phyloP scores from a whole-genome alignment of 768 basidiomycete genomes.

The button mushroom (Agaricus bisporus) region DNA sequence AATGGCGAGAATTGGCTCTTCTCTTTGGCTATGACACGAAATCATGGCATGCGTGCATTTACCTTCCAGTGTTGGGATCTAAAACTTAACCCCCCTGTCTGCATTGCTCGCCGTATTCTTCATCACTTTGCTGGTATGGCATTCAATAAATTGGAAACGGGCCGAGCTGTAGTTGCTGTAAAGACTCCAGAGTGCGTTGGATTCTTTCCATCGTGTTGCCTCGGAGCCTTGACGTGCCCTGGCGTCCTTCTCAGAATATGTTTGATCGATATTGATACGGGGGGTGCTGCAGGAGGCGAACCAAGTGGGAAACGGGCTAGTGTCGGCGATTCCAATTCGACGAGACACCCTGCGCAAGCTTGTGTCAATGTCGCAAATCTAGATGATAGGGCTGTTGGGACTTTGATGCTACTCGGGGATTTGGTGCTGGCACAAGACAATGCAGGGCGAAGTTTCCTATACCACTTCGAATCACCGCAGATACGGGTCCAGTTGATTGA shows the following conservation, averaged over 20 bases:
- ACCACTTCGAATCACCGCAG: constrained; percentile 4
- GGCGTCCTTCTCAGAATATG: constrained; percentile 4
- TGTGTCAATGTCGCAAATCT: constrained; percentile 7
- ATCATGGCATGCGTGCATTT: constrained; percentile 21
- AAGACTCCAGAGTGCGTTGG: constrained; percentile 32
- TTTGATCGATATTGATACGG: constrained; percentile 7
- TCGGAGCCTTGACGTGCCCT: constrained; percentile 4
- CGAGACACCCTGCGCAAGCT: constrained; percentile 5
- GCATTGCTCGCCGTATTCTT: constrained; percentile 35
- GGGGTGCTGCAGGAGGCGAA: neutral
- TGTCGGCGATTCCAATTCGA: neutral
- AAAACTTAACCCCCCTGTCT: constrained; percentile 21
- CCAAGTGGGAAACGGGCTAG: neutral
- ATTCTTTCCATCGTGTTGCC: neutral
- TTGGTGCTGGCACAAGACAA: constrained; percentile 5
- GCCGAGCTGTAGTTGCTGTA: constrained; percentile 33
- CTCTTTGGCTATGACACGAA: constrained; percentile 27
- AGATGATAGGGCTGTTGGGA: constrained; percentile 4
- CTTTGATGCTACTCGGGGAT: constrained; percentile 5
- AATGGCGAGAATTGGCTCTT: constrained; percentile 39
- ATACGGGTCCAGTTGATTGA: constrained; percentile 9
- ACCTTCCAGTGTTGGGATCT: constrained; percentile 58
- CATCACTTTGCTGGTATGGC: constrained; percentile 35
- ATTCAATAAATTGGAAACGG: constrained; percentile 34
- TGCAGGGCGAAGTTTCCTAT: constrained; percentile 3